phyloP scores from a whole-genome alignment of 768 basidiomycete species.

The Phylloporus sp. region DNA sequence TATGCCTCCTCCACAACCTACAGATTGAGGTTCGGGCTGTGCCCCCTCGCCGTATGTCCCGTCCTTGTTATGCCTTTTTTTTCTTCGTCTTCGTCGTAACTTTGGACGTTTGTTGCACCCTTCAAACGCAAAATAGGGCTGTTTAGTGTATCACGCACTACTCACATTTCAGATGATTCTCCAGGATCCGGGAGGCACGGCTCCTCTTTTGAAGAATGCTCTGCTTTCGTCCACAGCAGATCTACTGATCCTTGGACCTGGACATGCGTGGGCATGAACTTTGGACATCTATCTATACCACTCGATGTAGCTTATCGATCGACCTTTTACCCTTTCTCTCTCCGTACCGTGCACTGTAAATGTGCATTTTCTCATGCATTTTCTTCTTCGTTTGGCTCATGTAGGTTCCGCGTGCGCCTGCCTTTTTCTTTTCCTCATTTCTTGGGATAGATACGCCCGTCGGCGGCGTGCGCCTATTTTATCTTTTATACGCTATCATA shows the following conservation, averaged over 20 bases:
- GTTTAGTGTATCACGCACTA: constrained; percentile 1
- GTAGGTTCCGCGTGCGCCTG: neutral
- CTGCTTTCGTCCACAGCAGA: neutral
- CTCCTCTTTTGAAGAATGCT: neutral
- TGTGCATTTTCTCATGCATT: neutral
- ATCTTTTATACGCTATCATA: constrained; percentile 2
- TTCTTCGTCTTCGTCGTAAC: neutral
- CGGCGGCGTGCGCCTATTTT: neutral
- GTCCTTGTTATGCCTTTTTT: neutral
- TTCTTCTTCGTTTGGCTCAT: neutral
- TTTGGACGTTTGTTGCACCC: neutral
- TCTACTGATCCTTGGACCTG: constrained; percentile 7
- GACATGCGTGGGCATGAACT: neutral
- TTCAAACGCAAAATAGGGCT: neutral
- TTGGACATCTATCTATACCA: constrained; percentile 9
- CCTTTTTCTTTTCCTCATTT: neutral
- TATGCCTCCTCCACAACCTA: constrained; percentile 39
- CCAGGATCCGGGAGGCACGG: constrained; percentile 2
- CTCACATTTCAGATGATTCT: constrained; percentile 3
- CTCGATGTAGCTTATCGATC: constrained; percentile 17
- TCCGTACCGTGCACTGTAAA: neutral
- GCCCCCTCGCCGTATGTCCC: neutral
- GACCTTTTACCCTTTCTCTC: neutral
- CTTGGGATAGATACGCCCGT: neutral
- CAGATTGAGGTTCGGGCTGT: constrained; percentile 19